Base-by-base conservation (phyloP, 2,329 filamentous ascomycete genomes). In the Colletotrichum limetticola region DNA sequence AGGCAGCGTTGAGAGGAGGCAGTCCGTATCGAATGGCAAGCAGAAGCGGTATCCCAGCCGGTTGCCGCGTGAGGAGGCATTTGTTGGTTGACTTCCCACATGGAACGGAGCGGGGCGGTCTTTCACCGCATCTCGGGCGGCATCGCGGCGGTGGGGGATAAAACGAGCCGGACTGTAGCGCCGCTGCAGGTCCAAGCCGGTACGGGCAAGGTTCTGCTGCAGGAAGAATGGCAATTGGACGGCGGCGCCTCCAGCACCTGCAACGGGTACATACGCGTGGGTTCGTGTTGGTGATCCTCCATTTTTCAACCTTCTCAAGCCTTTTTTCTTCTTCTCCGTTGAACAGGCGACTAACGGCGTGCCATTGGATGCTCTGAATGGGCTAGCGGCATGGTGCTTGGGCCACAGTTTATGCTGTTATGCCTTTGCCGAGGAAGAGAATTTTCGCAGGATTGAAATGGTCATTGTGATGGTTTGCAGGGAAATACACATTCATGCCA, bases 81-180 rank as follows among this genome's bases (percentile, higher is more conserved):
- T 64, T 60, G 70, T 62, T 72, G 66, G 66, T 56, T 65, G 55
- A 55, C 32, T 19, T 35, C 55, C 42, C 55, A 57, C 26, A 28
- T 58, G 62, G 55, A 68, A 65, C 68, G 66, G 53, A 60, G 42
- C 68, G 42, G 61, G 42, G 70, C 70, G 53, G 60, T 28, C 70
- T 65, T 72, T 72, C 70, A 72, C 70, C 70, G 70, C 70, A 72
- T 72, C 56, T 70, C 70, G 70, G 66, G 55, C 55, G 60, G 66
- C 46, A 65, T 16, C 55, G 69, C 70, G 66, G 70, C 60, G 70
- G 60, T 70, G 66, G 70, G 60, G 69, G 53, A 46, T 28, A 60
- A 64, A 49, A 46, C 70, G 59, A 28, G 70, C 70, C 66, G 70
- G 70, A 46, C 60, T 70, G 26, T 55, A n/a, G 58, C 60, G 46